phyloP scores from a whole-genome alignment of 106 monocot species.

The Apostasia ramifera region DNA sequence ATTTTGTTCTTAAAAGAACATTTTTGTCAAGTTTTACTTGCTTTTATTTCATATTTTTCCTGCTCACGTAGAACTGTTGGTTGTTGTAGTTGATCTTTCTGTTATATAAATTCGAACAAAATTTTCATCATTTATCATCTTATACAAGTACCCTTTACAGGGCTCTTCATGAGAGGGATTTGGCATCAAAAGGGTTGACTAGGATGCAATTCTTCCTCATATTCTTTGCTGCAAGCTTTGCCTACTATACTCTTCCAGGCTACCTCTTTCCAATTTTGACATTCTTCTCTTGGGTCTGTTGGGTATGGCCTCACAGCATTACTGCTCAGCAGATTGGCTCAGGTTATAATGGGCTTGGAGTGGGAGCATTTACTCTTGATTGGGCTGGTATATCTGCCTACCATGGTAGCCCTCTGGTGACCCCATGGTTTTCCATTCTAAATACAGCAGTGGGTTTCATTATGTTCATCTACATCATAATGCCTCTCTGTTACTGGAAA shows the following conservation, averaged over 20 bases:
- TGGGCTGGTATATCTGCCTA: constrained; percentile 93
- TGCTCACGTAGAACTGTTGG: no score
- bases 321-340: constrained; percentile 89
- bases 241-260: constrained; percentile 75
- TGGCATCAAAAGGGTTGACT: constrained; percentile 37
- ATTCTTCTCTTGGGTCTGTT: constrained; percentile 95
- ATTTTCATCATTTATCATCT: neutral
- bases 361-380: constrained; percentile 84
- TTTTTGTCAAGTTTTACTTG: no score
- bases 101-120: no score
- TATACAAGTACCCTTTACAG: constrained; percentile 19
- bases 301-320: constrained; percentile 77
- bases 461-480: constrained; percentile 83
- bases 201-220: constrained; percentile 85
- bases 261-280: constrained; percentile 80
- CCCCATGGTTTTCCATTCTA: constrained; percentile 79
- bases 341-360: constrained; percentile 74
- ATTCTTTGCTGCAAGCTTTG: constrained; percentile 59
- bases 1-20: no score
- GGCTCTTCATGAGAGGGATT: constrained; percentile 74
- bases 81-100: no score
- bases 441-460: constrained; percentile 71
- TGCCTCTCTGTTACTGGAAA: constrained; percentile 85
- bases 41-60: no score
- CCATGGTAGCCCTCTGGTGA: constrained; percentile 79